These are phyloP conservation scores for Russula sp. DNA, from an alignment of 768 basidiomycete species.

Conservation along the genomic window DNA sequence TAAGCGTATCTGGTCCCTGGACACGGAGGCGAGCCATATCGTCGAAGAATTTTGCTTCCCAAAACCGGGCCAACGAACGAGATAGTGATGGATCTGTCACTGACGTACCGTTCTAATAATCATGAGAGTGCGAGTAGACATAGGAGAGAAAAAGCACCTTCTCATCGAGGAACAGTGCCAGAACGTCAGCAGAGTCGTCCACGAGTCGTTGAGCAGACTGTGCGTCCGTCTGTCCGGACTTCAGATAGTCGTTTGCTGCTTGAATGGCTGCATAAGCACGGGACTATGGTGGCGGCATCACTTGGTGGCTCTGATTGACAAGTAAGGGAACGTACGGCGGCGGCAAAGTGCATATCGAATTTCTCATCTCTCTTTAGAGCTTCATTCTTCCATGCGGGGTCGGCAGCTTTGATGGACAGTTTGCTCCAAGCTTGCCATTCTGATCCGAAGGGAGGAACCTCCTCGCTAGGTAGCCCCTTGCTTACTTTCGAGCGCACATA, in stretches of 20 bases:
- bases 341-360: conserved; percentile 80
- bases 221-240: conserved; percentile 35
- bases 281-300: conserved; percentile 32
- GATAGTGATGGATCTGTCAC: conserved; percentile 86
- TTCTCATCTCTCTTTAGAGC: conserved; percentile 81
- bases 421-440: conserved; percentile 49
- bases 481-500: conserved; percentile 60
- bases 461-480: conserved; percentile 51
- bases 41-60: conserved; percentile 86
- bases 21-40: conserved; percentile 91
- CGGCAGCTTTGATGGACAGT: conserved; percentile 41
- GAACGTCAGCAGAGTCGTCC: conserved; percentile 68
- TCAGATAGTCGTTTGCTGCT: conserved; percentile 41
- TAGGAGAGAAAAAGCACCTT: conserved; percentile 43
- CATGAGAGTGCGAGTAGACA: conserved; percentile 10
- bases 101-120: conserved; percentile 59
- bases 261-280: conserved; percentile 49
- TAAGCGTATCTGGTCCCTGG: conserved; percentile 82
- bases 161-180: conserved; percentile 66
- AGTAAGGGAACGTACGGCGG: conserved; percentile 51
- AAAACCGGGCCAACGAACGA: conserved; percentile 72
- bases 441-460: conserved; percentile 43
- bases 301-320: conserved; percentile 18
- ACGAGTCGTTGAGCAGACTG: conserved; percentile 55
- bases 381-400: conserved; percentile 62